These are phyloP conservation scores for Heterobasidion parviporum DNA, from an alignment of 1,284 basidiomycete genomes.

Conservation along the genomic window DNA sequence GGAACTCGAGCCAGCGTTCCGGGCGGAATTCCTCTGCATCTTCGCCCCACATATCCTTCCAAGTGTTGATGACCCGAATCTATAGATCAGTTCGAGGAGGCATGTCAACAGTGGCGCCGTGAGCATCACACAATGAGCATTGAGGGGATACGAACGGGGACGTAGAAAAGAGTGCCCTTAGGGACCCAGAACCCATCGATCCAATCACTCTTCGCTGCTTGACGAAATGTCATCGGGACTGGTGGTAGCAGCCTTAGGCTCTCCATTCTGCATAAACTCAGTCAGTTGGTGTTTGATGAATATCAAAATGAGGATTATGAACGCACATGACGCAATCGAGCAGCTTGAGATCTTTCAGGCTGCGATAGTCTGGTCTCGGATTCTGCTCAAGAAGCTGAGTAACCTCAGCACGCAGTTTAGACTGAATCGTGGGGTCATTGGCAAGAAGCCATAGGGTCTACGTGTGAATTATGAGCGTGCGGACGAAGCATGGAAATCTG, in stretches of 20 bases:
- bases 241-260: slow-evolving; percentile 35
- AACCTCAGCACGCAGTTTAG: slow-evolving; percentile 35
- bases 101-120: not conserved
- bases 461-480: not conserved
- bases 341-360: slow-evolving; percentile 35
- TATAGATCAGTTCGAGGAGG: slow-evolving; percentile 8
- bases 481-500: too few relatives aligned
- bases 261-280: slow-evolving; percentile 19
- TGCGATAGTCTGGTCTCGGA: slow-evolving; percentile 33
- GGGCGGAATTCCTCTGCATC: slow-evolving; percentile 40
- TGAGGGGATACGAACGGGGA: slow-evolving; percentile 27
- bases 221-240: slow-evolving; percentile 37
- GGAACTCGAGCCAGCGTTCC: slow-evolving; percentile 33
- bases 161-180: slow-evolving; percentile 36
- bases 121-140: not conserved
- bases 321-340: slow-evolving; percentile 41
- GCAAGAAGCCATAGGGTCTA: slow-evolving; percentile 33
- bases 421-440: slow-evolving; percentile 26
- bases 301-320: not conserved
- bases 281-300: not conserved
- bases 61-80: slow-evolving; percentile 43
- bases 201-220: slow-evolving; percentile 32
- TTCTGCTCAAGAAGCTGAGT: slow-evolving; percentile 25
- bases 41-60: slow-evolving; percentile 35
- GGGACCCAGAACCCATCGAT: slow-evolving; percentile 38